phyloP scores from a whole-genome alignment of 306 rosid species.

The Cyamopsis tetragonoloba region DNA sequence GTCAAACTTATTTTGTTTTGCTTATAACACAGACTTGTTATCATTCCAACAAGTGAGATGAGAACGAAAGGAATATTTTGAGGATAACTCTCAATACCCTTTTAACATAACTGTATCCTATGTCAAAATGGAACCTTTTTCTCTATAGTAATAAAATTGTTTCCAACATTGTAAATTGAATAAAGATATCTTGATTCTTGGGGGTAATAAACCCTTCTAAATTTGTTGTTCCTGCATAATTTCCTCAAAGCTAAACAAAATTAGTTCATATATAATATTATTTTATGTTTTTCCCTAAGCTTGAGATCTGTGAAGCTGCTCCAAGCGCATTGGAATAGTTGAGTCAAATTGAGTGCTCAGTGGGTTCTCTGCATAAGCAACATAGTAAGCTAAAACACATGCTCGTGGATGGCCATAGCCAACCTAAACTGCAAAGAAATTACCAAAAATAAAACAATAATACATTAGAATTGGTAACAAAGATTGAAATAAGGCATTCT shows the following conservation, averaged over 20 bases:
- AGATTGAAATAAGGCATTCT: not conserved
- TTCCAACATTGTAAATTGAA: not conserved
- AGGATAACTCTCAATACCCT: not conserved
- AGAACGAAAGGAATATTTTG: not conserved
- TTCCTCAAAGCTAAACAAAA: not conserved
- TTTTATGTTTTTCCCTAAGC: not conserved
- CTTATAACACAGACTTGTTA: no score
- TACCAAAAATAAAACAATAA: no score
- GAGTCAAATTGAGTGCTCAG: slow-evolving; percentile 32
- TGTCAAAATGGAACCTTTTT: not conserved
- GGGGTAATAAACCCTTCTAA: not conserved
- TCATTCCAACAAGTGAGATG: no score
- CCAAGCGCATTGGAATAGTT: slow-evolving; percentile 40
- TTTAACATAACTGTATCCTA: not conserved
- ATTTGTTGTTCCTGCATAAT: not conserved
- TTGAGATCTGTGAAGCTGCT: slow-evolving; percentile 35
- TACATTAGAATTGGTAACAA: not conserved
- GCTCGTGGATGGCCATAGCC: slow-evolving; percentile 71
- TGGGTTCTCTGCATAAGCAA: slow-evolving; percentile 58
- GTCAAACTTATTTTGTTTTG: no score
- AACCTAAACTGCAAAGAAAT: slow-evolving; percentile 43
- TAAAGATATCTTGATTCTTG: not conserved
- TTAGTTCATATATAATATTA: no score
- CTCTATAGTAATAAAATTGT: not conserved
- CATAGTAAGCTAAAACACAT: slow-evolving; percentile 49